phyloP scores from a whole-genome alignment of 176 grass and related monocot species.

The Thinopyrum elongatum region DNA sequence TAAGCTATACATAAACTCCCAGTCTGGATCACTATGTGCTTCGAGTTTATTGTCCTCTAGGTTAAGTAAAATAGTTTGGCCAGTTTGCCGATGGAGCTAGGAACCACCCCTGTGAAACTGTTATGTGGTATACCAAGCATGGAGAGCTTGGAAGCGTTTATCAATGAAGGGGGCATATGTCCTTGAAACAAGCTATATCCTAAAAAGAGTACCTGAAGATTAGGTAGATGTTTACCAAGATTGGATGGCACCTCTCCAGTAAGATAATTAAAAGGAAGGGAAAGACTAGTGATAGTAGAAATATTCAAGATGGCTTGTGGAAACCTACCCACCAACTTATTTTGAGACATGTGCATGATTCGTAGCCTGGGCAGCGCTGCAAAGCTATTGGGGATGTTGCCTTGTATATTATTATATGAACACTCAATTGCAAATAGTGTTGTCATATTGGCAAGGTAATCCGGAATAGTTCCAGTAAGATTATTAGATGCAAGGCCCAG shows the following conservation, averaged over 20 bases:
- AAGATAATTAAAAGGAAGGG: too few relatives aligned
- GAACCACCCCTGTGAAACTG: neutral
- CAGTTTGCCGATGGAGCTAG: slow-evolving; percentile 1
- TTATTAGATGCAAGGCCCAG: neutral
- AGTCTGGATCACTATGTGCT: neutral
- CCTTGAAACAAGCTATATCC: neutral
- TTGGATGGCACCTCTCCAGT: too few relatives aligned
- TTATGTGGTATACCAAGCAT: neutral
- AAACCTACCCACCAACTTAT: too few relatives aligned
- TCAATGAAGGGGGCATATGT: too few relatives aligned
- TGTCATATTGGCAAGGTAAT: too few relatives aligned
- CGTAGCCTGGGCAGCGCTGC: neutral
- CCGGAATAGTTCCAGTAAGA: neutral
- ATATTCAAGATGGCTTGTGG: too few relatives aligned
- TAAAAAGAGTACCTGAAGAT: neutral
- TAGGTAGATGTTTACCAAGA: too few relatives aligned
- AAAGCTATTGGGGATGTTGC: neutral
- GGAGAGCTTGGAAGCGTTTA: too few relatives aligned
- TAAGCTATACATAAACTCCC: slow-evolving; percentile 15
- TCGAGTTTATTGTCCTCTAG: neutral
- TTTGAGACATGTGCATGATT: too few relatives aligned
- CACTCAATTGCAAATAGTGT: neutral
- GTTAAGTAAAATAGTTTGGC: neutral
- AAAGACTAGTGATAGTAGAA: too few relatives aligned
- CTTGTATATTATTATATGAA: neutral